Evolutionary conservation across 2,329 filamentous ascomycete species (phyloP), one percentile per base, ranked within the genome.

Genomic region (Phyllosticta paracitricarpa): DNA sequence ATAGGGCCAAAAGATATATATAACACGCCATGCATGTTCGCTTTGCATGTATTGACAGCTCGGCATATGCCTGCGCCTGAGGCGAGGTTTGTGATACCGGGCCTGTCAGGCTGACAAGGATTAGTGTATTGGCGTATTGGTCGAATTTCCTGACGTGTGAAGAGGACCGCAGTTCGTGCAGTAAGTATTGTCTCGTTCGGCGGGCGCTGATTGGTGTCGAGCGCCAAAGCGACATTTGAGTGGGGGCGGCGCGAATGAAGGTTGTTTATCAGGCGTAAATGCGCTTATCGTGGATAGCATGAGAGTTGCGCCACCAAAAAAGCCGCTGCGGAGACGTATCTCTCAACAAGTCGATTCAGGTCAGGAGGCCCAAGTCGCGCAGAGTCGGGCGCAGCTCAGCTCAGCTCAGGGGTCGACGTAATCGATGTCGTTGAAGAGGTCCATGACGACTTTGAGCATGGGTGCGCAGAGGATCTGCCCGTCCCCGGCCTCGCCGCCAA

Each of bases 391-490:
- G 19, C 10, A 22, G 51, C 51, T 40, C 33, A 40, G 54, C 22
- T 68, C 65, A 40, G 54, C 22, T 68, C 65, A 77, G 51, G 73
- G 71, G 64, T 77, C 75, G 58, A 76, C 72, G 62, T 77, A 79
- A 66, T 79, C 77, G 63, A 75, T 72, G 59, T 70, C 67, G 61
- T 77, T 70, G 64, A 79, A 79, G 14, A 79, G 70, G 63, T 74
- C 72, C 59, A 75, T 75, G 22, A 79, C 76, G 10, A 79, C 77
- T 67, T 76, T 75, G 63, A 79, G 66, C 77, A 79, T 79, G 2
- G 75, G 72, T 57, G 74, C 76, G 57, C 76, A 69, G 14, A 79
- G 70, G 63, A 70, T 70, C 66, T 69, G 68, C 65, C 77, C 76
- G 62, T 77, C 75, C 59, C 73, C 73, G 54, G 68, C 72, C 59